Base-by-base conservation (phyloP, 176 grass and related monocot genomes). In the Eragrostis curvula region DNA sequence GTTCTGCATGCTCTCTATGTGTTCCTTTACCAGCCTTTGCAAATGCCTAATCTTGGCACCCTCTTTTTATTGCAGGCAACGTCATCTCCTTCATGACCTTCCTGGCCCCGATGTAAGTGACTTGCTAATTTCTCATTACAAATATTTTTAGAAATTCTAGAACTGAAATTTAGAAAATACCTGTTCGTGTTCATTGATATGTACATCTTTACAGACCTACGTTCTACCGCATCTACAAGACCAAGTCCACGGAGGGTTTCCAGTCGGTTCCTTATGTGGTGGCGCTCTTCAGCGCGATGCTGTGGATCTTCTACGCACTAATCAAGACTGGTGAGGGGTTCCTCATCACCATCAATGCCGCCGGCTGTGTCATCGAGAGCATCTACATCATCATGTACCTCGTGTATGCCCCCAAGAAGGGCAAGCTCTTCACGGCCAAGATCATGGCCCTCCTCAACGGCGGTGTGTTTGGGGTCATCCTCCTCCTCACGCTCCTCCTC, bases 261-360 rank as follows among this genome's bases (percentile, higher is more conserved):
- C 91, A 94, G 11, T 94, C 94, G 0, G 61, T 97, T 68, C 94
- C 94, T 0, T 97, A 97, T 20, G 89, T 94, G 7, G 87, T 97
- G 20, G 89, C 94, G 0, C 77, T 97, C 1, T 97, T 97, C 66
- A 97, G 94, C 23, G 58, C 85, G 1, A 92, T 90, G 87, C 56
- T 97, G 1, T 97, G 91, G 94, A 94, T 97, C 63, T 97, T 77
- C 65, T 97, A 97, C 41, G 92, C 92, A 6, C 71, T 92, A 41
- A 16, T 98, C 60, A 94, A 97, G 25, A 81, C 90, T 3, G 76
- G 86, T 36, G 80, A 88, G 14, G 23, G 15, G 32, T 79, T 94
- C 18, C 92, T 98, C 39, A 85, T 98, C 86, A 94, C 88, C 81
- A 94, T 94, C 25, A 94, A 98, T 32, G 78, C 86, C 0, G 85